Evolutionary conservation across 2,329 filamentous ascomycete species (phyloP), one percentile per base, ranked within the genome.

Genomic region (Fusarium proliferatum): DNA sequence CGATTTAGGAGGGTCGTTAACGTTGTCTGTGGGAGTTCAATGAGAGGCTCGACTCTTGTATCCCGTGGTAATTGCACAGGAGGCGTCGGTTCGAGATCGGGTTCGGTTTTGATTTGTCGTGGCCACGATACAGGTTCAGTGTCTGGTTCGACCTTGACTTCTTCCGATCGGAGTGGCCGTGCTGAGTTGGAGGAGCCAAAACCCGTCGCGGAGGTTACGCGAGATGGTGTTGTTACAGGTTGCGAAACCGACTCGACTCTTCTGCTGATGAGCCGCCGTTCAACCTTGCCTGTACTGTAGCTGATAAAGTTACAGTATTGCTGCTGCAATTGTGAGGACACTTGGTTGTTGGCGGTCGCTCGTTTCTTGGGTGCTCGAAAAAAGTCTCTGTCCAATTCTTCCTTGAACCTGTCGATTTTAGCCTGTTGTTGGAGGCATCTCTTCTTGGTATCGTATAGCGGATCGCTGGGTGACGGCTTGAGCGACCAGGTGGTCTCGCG

Each of bases 371-470:
- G 45, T 17, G 43, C 8, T 28, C 17, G 43, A 16, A 23, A 0
- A 16, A 15, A 3, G 17, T 11, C 6, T 39, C 19, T 17, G 38
- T 39, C 9, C 2, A 17, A 7, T 39, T 39, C 38, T 23, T 41
- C 19, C 21, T 33, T 3, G 34, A 38, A 4, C 16, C 17, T 38
- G 36, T 19, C 36, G 12, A 17, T 10, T 38, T 7, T 19, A 10
- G 6, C 12, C 16, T 13, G 16, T 9, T 38, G 3, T n/a, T 36
- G n/a, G 33, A 17, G 4, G 17, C 33, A 19, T 16, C 6, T 52
- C n/a, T 36, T 26, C 12, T 23, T 26, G 33, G 1, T 3, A 5
- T 38, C 2, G 9, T 21, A 26, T 6, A 23, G 6, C 4, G n/a
- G 12, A 9, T 38, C 33, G 33, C 5, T 26, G 23, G 23, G 17